Conservation (phyloP, 2,329 filamentous ascomycete genomes). For the Aureobasidium uvarum region DNA sequence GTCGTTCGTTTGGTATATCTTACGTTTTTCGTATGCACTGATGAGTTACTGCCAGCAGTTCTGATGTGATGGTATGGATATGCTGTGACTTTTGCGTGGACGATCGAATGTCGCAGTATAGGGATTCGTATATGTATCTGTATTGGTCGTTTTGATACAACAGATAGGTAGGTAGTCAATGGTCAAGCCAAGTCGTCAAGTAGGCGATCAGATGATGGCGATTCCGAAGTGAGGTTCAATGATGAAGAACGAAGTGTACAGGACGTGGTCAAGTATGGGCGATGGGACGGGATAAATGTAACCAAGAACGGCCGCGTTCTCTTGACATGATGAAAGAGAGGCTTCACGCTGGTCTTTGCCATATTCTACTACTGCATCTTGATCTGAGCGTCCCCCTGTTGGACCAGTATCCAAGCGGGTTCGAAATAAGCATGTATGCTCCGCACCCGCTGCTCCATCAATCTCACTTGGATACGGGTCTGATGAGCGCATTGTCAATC, state of each 20-base stretch:
- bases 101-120: background rate
- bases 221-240: background rate
- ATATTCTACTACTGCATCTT: conserved; percentile 24
- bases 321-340: conserved; percentile 20
- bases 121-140: background rate
- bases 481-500: conserved; percentile 17
- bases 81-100: background rate
- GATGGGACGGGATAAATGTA: conserved; percentile 9
- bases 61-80: background rate
- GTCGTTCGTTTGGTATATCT: background rate
- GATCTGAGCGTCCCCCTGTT: conserved; percentile 26
- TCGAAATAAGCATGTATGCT: conserved; percentile 26
- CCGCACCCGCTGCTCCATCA: conserved; percentile 19
- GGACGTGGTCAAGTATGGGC: conserved; percentile 13
- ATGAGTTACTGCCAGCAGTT: background rate
- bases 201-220: background rate
- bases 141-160: background rate
- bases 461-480: conserved; percentile 21
- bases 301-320: conserved; percentile 17
- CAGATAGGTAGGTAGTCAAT: background rate
- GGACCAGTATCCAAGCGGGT: conserved; percentile 12
- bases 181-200: background rate
- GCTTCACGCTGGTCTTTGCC: conserved; percentile 23
- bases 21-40: background rate
- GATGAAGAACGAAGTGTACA: background rate